Percentiles rank a stretch among this genome's conserved stretches.
phyloP scores from a whole-genome alignment of 1,284 basidiomycete genomes.

The Cryptococcus jaspeensis region DNA sequence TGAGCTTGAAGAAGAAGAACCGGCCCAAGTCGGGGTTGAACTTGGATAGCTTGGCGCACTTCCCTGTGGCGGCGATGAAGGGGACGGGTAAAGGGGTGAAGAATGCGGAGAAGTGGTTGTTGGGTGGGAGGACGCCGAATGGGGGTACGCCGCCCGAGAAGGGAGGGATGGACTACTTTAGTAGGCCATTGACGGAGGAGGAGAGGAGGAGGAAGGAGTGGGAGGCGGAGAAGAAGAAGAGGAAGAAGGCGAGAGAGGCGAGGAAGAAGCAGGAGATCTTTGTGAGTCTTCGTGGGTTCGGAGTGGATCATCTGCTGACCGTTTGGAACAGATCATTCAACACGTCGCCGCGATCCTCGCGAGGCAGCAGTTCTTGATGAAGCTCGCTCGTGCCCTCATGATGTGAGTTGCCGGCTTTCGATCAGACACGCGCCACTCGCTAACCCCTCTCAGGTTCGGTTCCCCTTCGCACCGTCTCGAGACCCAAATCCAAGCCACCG shows the following conservation, averaged over 20 bases:
- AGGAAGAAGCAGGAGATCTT: constrained; percentile 75
- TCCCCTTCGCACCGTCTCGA: constrained; percentile 85
- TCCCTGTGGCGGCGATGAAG: constrained; percentile 31
- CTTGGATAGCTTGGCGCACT: constrained; percentile 27
- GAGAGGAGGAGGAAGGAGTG: constrained; percentile 55
- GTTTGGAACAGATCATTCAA: constrained; percentile 67
- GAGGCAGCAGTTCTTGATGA: constrained; percentile 86
- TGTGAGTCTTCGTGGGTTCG: constrained; percentile 53
- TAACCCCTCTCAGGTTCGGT: constrained; percentile 59
- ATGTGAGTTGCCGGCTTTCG: constrained; percentile 55
- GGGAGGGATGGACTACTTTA: constrained; percentile 46
- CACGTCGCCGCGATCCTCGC: constrained; percentile 84
- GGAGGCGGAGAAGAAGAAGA: constrained; percentile 55
- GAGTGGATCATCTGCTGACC: not conserved
- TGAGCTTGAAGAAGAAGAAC: constrained; percentile 17
- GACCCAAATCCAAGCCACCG: constrained; percentile 82
- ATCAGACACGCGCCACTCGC: not conserved
- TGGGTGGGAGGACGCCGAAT: constrained; percentile 33
- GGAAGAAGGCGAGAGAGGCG: constrained; percentile 58
- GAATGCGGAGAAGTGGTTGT: constrained; percentile 44
- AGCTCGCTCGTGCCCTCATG: constrained; percentile 86
- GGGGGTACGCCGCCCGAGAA: constrained; percentile 37
- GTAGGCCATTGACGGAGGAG: constrained; percentile 46
- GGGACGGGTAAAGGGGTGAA: constrained; percentile 30
- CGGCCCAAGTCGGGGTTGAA: constrained; percentile 24